phyloP scores from a whole-genome alignment of 257 asterid genomes.

The Pogostemon cablin region DNA sequence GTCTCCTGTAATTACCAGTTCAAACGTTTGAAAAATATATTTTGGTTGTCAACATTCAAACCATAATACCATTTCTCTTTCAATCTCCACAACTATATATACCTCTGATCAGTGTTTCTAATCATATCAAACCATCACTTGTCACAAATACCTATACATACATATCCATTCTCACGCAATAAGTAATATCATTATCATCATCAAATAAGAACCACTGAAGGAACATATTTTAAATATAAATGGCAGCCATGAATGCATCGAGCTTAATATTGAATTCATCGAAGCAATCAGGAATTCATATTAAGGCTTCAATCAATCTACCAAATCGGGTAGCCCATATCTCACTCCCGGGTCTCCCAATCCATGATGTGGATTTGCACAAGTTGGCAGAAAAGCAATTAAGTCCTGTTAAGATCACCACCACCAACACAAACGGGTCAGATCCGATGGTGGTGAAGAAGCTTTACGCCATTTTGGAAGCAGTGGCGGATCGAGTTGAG shows the following conservation, averaged over 20 bases:
- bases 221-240: not conserved
- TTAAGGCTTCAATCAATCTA: slow-evolving; percentile 33
- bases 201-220: not conserved
- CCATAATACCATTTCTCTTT: not conserved
- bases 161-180: too few relatives aligned
- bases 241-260: slow-evolving; percentile 34
- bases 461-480: slow-evolving; percentile 61
- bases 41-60: slow-evolving; percentile 17
- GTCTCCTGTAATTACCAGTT: slow-evolving; percentile 33
- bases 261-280: slow-evolving; percentile 11
- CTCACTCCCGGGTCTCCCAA: slow-evolving; percentile 28
- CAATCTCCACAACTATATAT: not conserved
- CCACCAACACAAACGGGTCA: not conserved
- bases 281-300: not conserved
- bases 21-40: slow-evolving; percentile 36
- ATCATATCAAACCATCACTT: not conserved
- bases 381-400: slow-evolving; percentile 1
- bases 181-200: too few relatives aligned
- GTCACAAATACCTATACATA: too few relatives aligned
- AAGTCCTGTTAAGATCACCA: slow-evolving; percentile 17
- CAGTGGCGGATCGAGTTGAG: slow-evolving; percentile 64
- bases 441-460: slow-evolving; percentile 45
- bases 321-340: slow-evolving; percentile 29
- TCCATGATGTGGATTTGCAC: not conserved
- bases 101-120: not conserved